Evolutionary conservation across 1,284 basidiomycete genomes (phyloP).

Genomic region (Apiotrichum akiyoshidainum): DNA sequence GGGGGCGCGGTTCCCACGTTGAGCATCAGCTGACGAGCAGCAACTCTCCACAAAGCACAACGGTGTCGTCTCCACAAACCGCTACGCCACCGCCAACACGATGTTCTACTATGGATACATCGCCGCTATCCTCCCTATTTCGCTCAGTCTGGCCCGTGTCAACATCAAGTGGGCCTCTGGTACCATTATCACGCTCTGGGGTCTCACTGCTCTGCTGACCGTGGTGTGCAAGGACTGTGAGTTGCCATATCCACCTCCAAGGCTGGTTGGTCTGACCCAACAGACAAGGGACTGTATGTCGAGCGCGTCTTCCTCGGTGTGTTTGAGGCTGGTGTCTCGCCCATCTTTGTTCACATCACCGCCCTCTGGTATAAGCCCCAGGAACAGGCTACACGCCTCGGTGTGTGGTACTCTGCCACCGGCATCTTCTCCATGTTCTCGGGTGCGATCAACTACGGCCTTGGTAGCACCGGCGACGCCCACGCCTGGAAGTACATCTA

Average conservation of each 20-base stretch:
- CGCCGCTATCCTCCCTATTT: conserved; percentile 51
- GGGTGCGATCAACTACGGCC: conserved; percentile 55
- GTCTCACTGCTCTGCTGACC: conserved; percentile 53
- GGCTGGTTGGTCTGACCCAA: background rate
- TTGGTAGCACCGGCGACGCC: conserved; percentile 47
- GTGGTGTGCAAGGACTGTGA: conserved; percentile 45
- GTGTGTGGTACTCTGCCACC: conserved; percentile 56
- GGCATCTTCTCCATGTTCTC: conserved; percentile 52
- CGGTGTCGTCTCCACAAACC: conserved; percentile 42
- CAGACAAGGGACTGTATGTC: conserved; percentile 51
- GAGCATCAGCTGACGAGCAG: conserved; percentile 9
- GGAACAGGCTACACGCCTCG: conserved; percentile 47
- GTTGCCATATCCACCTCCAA: background rate
- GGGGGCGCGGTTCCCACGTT: background rate
- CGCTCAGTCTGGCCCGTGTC: conserved; percentile 52
- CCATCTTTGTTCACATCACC: conserved; percentile 55
- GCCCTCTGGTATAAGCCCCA: conserved; percentile 54
- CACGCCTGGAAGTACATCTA: conserved; percentile 56
- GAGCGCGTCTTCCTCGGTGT: conserved; percentile 55
- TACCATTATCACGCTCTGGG: conserved; percentile 51
- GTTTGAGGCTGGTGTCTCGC: conserved; percentile 53
- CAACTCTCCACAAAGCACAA: conserved; percentile 40
- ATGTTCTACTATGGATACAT: conserved; percentile 57
- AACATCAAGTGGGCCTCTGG: conserved; percentile 49
- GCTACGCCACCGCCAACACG: conserved; percentile 48